phyloP scores from a whole-genome alignment of 805 yeast species.

The Candida tammaniensis region DNA sequence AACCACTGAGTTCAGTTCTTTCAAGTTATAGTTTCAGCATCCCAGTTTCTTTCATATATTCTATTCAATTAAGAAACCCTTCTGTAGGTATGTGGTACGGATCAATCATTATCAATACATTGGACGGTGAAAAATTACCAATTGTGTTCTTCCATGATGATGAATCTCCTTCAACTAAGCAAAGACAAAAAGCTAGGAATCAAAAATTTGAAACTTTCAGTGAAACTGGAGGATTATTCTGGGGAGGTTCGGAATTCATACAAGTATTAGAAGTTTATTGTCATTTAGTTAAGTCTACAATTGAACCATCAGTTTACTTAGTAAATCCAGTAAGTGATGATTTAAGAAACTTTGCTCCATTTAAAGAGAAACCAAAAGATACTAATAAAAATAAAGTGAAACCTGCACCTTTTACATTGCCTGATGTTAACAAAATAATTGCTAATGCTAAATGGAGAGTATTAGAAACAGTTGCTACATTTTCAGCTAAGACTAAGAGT shows the following conservation, averaged over 20 bases:
- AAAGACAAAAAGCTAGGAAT: slow-evolving; percentile 56
- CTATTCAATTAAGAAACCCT: slow-evolving; percentile 82
- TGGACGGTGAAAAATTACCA: slow-evolving; percentile 68
- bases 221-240: slow-evolving; percentile 52
- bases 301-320: slow-evolving; percentile 70
- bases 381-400: background rate
- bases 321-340: slow-evolving; percentile 77
- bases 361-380: slow-evolving; percentile 12
- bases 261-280: slow-evolving; percentile 51
- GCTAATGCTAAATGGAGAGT: slow-evolving; percentile 82
- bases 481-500: slow-evolving; percentile 50
- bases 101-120: slow-evolving; percentile 70
- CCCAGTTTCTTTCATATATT: slow-evolving; percentile 59
- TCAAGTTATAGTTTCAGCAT: slow-evolving; percentile 69
- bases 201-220: slow-evolving; percentile 75
- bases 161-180: slow-evolving; percentile 70
- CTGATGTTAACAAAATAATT: slow-evolving; percentile 47
- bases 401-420: slow-evolving; percentile 15
- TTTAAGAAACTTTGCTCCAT: slow-evolving; percentile 52
- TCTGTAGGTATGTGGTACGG: slow-evolving; percentile 92
- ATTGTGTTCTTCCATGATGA: slow-evolving; percentile 91
- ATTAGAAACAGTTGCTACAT: slow-evolving; percentile 77
- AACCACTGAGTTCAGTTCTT: slow-evolving; percentile 51
- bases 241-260: slow-evolving; percentile 90
- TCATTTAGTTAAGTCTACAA: slow-evolving; percentile 62